Evolutionary conservation across 2,329 filamentous ascomycete species (phyloP).

Genomic region (Colletotrichum lupini): DNA sequence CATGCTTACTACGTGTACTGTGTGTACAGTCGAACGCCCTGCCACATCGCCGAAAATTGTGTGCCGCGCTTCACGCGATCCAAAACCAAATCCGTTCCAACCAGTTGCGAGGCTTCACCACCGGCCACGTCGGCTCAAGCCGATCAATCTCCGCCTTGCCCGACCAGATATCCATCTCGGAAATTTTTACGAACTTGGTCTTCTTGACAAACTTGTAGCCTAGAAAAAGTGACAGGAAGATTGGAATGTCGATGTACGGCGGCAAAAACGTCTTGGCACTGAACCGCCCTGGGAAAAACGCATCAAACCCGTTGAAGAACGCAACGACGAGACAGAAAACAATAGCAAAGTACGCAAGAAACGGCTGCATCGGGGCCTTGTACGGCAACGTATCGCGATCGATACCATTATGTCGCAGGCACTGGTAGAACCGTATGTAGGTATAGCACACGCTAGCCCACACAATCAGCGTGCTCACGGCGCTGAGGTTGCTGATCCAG

Average conservation of each 20-base stretch:
- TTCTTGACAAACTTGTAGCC: conserved; percentile 76
- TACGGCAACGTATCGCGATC: conserved; percentile 73
- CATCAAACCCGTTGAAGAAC: conserved; percentile 78
- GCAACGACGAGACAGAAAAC: conserved; percentile 72
- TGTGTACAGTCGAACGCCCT: background rate
- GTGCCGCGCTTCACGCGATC: conserved; percentile 49
- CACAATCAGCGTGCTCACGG: conserved; percentile 76
- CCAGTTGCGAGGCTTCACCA: conserved; percentile 48
- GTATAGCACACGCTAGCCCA: conserved; percentile 76
- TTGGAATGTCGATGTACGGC: conserved; percentile 74
- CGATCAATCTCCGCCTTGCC: conserved; percentile 52
- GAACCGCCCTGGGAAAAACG: conserved; percentile 70
- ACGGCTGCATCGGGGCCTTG: conserved; percentile 74
- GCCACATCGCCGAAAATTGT: background rate
- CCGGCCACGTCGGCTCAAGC: conserved; percentile 50
- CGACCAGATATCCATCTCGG: conserved; percentile 54
- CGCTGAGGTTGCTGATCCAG: conserved; percentile 67
- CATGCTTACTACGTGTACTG: background rate
- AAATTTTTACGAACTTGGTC: conserved; percentile 58
- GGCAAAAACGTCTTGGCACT: conserved; percentile 69
- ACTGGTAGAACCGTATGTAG: conserved; percentile 76
- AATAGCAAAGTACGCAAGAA: conserved; percentile 72
- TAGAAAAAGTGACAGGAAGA: conserved; percentile 72
- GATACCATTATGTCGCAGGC: conserved; percentile 72
- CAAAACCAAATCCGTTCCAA: conserved; percentile 53